A percentile compares a stretch with the other conserved stretches of the same genome.
Conservation (phyloP, 805 yeast species). For the Yarrowia phangngaensis region DNA sequence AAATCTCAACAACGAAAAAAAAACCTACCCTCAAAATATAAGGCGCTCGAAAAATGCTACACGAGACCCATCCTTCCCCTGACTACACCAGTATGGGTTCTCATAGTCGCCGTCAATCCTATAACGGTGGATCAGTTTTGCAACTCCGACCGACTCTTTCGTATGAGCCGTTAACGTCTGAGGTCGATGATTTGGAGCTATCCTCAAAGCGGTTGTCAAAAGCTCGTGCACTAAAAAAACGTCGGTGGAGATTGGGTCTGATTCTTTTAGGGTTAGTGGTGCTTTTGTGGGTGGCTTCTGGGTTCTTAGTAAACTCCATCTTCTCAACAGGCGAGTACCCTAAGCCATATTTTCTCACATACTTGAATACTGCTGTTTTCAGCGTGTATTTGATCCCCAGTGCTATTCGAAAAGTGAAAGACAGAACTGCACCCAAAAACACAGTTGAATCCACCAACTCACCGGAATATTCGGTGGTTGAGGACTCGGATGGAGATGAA, state of each 20-base stretch:
- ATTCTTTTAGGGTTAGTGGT: conserved; percentile 70
- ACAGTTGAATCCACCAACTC: no score
- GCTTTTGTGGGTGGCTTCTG: conserved; percentile 84
- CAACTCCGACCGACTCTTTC: conserved; percentile 16
- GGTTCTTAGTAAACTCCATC: conserved; percentile 75
- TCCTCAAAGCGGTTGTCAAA: not conserved
- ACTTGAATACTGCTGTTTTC: conserved; percentile 83
- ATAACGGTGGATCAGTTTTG: conserved; percentile 15
- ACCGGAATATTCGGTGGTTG: conserved; percentile 19
- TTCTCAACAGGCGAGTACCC: conserved; percentile 63
- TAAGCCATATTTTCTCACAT: conserved; percentile 91
- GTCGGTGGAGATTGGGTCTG: conserved; percentile 73
- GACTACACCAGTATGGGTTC: conserved; percentile 25
- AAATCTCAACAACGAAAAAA: no score
- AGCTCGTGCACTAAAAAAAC: conserved; percentile 3
- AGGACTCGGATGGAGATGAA: conserved; percentile 7
- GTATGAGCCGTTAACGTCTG: no score
- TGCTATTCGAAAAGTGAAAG: conserved; percentile 3
- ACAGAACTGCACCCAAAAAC: not conserved
- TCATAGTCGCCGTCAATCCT: conserved; percentile 22
- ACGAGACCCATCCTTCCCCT: conserved; percentile 23
- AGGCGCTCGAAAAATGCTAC: conserved; percentile 3
- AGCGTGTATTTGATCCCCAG: conserved; percentile 56
- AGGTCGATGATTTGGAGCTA: conserved; percentile 5
- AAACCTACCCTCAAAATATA: no score